Evolutionary conservation across 106 monocot species (phyloP).

Genomic region (Dioscorea alata): DNA sequence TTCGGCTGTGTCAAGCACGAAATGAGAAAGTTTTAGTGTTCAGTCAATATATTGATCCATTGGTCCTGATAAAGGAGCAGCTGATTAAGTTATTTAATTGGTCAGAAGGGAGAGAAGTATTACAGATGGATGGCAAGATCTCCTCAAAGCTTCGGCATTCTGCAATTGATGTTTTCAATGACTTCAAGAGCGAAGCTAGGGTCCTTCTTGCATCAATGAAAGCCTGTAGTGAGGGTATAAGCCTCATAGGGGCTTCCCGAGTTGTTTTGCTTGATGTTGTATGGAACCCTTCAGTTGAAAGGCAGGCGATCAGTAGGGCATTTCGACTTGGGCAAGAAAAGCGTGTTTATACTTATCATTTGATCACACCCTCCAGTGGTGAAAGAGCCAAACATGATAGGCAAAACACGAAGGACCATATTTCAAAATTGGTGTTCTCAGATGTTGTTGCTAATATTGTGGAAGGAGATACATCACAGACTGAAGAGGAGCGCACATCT

Average conservation of each 20-base stretch:
- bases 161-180: conserved; percentile 54
- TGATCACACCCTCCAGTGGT: conserved; percentile 44
- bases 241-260: conserved; percentile 66
- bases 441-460: conserved; percentile 15
- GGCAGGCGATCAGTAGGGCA: conserved; percentile 73
- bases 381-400: conserved; percentile 52
- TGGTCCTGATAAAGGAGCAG: conserved; percentile 46
- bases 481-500: conserved; percentile 17
- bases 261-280: conserved; percentile 71
- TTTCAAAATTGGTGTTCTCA: conserved; percentile 64
- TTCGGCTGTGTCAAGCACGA: conserved; percentile 27
- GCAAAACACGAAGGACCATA: conserved; percentile 45
- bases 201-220: conserved; percentile 73
- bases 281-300: conserved; percentile 75
- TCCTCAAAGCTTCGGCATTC: conserved; percentile 20
- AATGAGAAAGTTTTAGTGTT: conserved; percentile 71
- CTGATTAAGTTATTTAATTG: conserved; percentile 39
- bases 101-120: conserved; percentile 47
- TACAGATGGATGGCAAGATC: conserved; percentile 49
- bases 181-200: conserved; percentile 33
- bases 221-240: conserved; percentile 80
- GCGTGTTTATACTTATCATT: conserved; percentile 59
- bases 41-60: conserved; percentile 58
- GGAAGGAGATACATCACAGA: conserved; percentile 13
- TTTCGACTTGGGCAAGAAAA: conserved; percentile 62